phyloP scores from a whole-genome alignment of 148 eudicot genomes.

The Camellia lanceoleosa region DNA sequence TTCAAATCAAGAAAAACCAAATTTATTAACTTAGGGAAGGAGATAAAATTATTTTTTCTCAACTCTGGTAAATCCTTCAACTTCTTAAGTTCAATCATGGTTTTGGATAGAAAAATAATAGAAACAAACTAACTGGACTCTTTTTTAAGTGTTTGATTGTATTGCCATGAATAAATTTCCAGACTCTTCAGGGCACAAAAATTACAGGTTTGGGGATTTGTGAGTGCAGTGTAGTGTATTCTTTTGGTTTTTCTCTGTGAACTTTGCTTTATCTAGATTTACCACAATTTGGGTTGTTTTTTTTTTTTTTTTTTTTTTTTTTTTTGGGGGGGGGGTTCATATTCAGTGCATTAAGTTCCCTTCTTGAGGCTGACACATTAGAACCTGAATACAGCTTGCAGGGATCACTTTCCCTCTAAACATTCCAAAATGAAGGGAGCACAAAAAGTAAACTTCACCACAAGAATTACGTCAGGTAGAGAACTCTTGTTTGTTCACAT shows the following conservation, averaged over 20 bases:
- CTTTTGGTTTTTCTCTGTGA: background rate
- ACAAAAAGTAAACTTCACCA: conserved; percentile 15
- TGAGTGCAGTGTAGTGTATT: background rate
- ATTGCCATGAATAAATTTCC: background rate
- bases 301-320: background rate
- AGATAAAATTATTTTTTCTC: too few relatives aligned
- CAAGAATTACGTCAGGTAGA: conserved; percentile 57
- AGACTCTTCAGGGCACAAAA: background rate
- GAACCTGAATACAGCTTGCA: conserved; percentile 30
- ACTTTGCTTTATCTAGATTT: background rate
- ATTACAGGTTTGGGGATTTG: background rate
- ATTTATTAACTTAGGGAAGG: background rate
- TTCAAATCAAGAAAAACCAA: background rate
- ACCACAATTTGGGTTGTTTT: background rate
- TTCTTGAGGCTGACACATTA: background rate
- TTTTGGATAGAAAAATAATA: background rate
- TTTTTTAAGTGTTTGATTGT: background rate
- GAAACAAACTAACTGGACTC: background rate
- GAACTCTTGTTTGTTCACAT: conserved; percentile 23
- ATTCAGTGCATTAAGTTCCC: background rate
- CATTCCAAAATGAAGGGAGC: conserved; percentile 18
- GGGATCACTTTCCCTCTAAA: conserved; percentile 26
- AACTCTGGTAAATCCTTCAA: background rate
- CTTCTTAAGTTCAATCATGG: too few relatives aligned
- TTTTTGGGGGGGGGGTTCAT: too few relatives aligned